Percentiles rank a stretch among this genome's conserved stretches.
These are phyloP conservation scores for Hyaloperonospora brassicae DNA, from an alignment of 352 stramenopile species.

Conservation along the genomic window DNA sequence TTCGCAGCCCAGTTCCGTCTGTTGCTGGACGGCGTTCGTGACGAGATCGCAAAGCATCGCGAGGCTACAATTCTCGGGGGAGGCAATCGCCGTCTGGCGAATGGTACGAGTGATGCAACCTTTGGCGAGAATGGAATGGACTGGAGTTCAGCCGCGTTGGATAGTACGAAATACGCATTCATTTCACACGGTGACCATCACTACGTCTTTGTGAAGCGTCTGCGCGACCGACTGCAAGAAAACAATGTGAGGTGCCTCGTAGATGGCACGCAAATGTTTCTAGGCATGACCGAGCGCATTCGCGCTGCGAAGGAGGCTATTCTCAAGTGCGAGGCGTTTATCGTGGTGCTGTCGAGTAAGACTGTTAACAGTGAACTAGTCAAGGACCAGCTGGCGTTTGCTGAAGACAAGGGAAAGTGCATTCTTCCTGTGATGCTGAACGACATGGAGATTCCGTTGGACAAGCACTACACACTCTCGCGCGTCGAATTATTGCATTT, in stretches of 20 bases:
- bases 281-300: conserved; percentile 58
- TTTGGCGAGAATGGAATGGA: conserved; percentile 34
- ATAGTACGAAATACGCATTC: conserved; percentile 52
- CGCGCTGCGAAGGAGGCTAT: conserved; percentile 69
- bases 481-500: conserved; percentile 71
- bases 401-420: conserved; percentile 61
- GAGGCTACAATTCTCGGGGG: conserved; percentile 38
- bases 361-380: conserved; percentile 65
- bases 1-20: conserved; percentile 53
- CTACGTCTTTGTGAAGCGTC: conserved; percentile 46
- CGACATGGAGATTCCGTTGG: conserved; percentile 58
- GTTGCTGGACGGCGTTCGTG: conserved; percentile 60
- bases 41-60: conserved; percentile 67
- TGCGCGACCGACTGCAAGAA: conserved; percentile 51
- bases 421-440: conserved; percentile 77
- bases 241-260: conserved; percentile 44
- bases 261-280: conserved; percentile 37
- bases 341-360: conserved; percentile 63
- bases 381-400: conserved; percentile 66
- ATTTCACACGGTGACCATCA: conserved; percentile 68
- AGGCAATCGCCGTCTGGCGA: conserved; percentile 23
- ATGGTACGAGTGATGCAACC: conserved; percentile 22
- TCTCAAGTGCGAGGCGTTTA: conserved; percentile 62
- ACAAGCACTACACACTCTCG: conserved; percentile 74
- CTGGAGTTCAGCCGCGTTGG: conserved; percentile 26